Evolutionary conservation across 2,329 filamentous ascomycete genomes (phyloP).

Genomic region (Ophiostoma sp.): DNA sequence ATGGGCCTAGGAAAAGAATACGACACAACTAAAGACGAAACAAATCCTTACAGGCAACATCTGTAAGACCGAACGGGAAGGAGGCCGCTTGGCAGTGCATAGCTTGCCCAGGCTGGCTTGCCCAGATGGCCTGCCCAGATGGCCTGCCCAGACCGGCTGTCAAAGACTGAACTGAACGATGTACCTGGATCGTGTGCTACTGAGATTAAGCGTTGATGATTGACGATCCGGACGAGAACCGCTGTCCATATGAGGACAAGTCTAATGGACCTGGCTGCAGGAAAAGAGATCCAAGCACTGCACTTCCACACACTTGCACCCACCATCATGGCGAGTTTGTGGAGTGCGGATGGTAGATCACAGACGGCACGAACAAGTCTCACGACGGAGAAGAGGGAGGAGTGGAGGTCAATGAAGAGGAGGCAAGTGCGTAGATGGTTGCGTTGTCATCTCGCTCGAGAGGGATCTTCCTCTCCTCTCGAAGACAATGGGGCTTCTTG

Average conservation of each 20-base stretch:
- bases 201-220: not conserved
- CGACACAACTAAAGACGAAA: not conserved
- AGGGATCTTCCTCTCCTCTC: not conserved
- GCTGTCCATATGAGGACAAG: not conserved
- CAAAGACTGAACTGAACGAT: not conserved
- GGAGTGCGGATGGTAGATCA: slow-evolving; percentile 10
- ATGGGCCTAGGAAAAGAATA: not conserved
- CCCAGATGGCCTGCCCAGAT: too few relatives aligned
- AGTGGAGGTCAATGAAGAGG: not conserved
- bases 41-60: not conserved
- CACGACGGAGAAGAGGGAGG: not conserved
- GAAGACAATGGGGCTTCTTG: too few relatives aligned
- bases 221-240: not conserved
- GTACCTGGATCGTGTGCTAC: not conserved
- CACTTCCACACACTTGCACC: not conserved
- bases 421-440: not conserved
- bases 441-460: too few relatives aligned
- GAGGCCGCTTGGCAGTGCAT: not conserved
- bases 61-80: not conserved
- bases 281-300: not conserved
- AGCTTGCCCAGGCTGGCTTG: not conserved
- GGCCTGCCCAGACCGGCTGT: not conserved
- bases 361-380: slow-evolving; percentile 1
- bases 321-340: not conserved
- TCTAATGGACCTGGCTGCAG: not conserved